phyloP scores from a whole-genome alignment of 148 eudicot species.

The Dysphania ambrosioides region DNA sequence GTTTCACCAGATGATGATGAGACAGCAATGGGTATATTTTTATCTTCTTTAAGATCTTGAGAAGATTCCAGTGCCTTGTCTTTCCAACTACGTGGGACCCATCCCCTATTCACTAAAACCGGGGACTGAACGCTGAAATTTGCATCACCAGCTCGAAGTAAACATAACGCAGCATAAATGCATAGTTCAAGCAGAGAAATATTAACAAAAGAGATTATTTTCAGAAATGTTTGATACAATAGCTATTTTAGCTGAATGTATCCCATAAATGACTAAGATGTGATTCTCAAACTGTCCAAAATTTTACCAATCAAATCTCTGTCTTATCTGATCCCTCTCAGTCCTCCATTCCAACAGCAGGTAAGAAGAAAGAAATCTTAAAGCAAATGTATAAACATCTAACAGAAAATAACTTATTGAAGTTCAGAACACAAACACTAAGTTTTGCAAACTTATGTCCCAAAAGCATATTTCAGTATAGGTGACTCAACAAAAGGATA shows the following conservation, averaged over 20 bases:
- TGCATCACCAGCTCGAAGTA: constrained; percentile 25
- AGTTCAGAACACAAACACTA: no score
- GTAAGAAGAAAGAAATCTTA: no score
- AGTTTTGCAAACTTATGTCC: no score
- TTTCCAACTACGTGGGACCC: constrained; percentile 97
- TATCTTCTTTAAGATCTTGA: constrained; percentile 32
- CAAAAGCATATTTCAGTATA: no score
- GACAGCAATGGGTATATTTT: constrained; percentile 28
- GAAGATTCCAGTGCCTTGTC: constrained; percentile 51
- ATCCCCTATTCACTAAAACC: constrained; percentile 89
- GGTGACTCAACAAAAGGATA: no score
- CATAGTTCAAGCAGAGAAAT: background rate
- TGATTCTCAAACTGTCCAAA: background rate
- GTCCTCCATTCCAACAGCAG: background rate
- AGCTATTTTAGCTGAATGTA: background rate
- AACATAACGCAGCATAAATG: background rate
- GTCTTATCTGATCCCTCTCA: no score
- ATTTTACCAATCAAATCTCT: background rate
- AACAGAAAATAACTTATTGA: no score
- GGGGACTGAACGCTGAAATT: constrained; percentile 76
- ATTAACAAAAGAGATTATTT: background rate
- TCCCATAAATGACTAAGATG: background rate
- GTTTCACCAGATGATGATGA: constrained; percentile 33
- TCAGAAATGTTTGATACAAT: background rate
- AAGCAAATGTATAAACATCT: no score